These are phyloP conservation scores for Suillus alpinus DNA, from an alignment of 768 basidiomycete genomes.

Conservation along the genomic window DNA sequence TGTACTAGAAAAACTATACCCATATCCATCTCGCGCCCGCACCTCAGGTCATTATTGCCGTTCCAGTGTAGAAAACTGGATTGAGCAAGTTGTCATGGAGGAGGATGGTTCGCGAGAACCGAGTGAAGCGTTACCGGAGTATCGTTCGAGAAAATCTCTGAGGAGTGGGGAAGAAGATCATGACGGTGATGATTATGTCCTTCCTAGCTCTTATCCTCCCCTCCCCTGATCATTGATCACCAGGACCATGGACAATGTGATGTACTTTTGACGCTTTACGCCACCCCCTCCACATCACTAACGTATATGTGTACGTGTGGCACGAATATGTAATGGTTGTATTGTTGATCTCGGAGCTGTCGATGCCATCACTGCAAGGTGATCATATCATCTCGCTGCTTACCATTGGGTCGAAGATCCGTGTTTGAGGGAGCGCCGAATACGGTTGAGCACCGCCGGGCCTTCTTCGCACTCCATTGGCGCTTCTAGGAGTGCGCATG, in stretches of 20 bases:
- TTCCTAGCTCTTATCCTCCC: not conserved
- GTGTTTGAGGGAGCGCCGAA: too few relatives aligned
- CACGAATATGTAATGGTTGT: not conserved
- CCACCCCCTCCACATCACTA: not conserved
- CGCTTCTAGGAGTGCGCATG: not conserved
- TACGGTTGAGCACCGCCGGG: too few relatives aligned
- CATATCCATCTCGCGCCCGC: not conserved
- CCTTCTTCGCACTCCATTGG: too few relatives aligned
- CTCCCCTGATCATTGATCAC: not conserved
- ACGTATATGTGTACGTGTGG: not conserved
- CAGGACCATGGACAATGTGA: not conserved
- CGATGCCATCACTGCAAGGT: not conserved
- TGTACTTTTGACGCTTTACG: not conserved
- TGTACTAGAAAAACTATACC: not conserved
- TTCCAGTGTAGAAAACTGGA: not conserved
- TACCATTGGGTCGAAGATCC: too few relatives aligned
- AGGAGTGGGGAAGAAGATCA: not conserved
- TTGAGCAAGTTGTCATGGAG: not conserved
- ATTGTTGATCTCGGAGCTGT: not conserved
- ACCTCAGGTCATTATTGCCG: not conserved
- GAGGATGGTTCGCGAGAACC: not conserved
- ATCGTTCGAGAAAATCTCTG: constrained; percentile 6
- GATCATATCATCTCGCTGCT: not conserved
- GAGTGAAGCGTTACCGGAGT: constrained; percentile 2
- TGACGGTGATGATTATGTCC: not conserved